A percentile compares a stretch with the other conserved stretches of the same genome.
Conservation (phyloP, 208 protist genomes). For the Sergeia podlipaevii region DNA sequence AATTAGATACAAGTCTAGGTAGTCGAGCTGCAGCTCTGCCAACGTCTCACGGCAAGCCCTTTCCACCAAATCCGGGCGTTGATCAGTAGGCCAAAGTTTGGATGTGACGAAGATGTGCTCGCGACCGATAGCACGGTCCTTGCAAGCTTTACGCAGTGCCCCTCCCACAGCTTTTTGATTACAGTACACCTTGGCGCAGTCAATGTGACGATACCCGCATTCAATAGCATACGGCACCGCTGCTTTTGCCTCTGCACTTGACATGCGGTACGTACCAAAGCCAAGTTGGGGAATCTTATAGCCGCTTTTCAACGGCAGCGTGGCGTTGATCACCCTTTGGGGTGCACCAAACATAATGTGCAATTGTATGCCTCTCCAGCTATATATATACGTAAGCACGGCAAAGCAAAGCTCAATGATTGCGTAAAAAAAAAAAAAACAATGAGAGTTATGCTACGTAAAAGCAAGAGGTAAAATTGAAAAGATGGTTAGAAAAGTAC, state of each 20-base stretch:
- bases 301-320: conserved; percentile 42
- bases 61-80: conserved; percentile 86
- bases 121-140: conserved; percentile 41
- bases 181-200: conserved; percentile 88
- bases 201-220: conserved; percentile 85
- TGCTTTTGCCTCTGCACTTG: conserved; percentile 24
- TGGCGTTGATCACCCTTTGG: too few relatives aligned
- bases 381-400: too few relatives aligned
- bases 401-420: background rate
- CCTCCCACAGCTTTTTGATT: conserved; percentile 91
- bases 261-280: conserved; percentile 87
- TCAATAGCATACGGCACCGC: conserved; percentile 67
- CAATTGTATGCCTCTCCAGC: too few relatives aligned
- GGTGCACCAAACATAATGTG: too few relatives aligned
- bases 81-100: conserved; percentile 95
- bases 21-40: conserved; percentile 71
- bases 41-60: conserved; percentile 79
- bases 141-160: conserved; percentile 54
- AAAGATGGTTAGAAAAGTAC: too few relatives aligned
- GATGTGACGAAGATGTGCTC: conserved; percentile 93
- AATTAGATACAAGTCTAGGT: conserved; percentile 92
- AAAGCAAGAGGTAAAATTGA: too few relatives aligned
- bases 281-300: conserved; percentile 78
- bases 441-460: conserved; percentile 7
- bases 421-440: conserved; percentile 21